Base-by-base conservation (phyloP, 225 moss, liverwort and hornwort species). In the Physcomitrium patens region DNA sequence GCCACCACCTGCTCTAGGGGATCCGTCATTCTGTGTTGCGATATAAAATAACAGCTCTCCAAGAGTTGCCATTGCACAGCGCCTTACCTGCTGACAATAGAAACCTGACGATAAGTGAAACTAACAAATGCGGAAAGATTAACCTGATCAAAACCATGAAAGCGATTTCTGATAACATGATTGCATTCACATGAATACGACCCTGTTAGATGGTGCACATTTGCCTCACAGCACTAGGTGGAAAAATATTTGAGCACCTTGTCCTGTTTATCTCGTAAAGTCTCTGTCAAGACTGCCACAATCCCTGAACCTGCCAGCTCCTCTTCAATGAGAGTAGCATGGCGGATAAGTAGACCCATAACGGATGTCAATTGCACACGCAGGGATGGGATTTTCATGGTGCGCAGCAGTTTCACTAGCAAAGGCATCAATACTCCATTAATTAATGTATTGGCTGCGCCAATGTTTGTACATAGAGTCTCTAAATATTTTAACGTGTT, bases 21-120 rank as follows among this genome's bases (percentile, higher is more conserved):
- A 89, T 66, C 86, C 90, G 10, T 93, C 90, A 60, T 76, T 90
- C 68, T 93, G 90, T 18, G 93, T 90, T 48, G 93, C 93, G 53
- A 93, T 89, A 43, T 93, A 93, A 43, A 90, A 93, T 23, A 93
- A 82, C 31, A 93, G 93, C 72, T 93, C 93, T 62, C 93, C 93
- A 11, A 93, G 87, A 18, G 93, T 89, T 62, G 90, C 93, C 93
- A 93, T 93, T 17, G 90, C 90, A 87, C 90, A 91, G 37, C 93
- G 86, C 54, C 93, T 86, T 44, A 93, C 85, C 81, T 81, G 72
- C 18, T 71, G 28, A 60, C 71, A 13, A 48, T 59, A 27, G 45
- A 71, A 59, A 59, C 26, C 24, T 45, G 8, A 47, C 26, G 26
- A 26, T 27, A 47, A n/a, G 59, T 47, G 24, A 58, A 47, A 71